Evolutionary conservation across 495 filamentous ascomycete genomes (phyloP).

Genomic region (Podospora anserina): DNA sequence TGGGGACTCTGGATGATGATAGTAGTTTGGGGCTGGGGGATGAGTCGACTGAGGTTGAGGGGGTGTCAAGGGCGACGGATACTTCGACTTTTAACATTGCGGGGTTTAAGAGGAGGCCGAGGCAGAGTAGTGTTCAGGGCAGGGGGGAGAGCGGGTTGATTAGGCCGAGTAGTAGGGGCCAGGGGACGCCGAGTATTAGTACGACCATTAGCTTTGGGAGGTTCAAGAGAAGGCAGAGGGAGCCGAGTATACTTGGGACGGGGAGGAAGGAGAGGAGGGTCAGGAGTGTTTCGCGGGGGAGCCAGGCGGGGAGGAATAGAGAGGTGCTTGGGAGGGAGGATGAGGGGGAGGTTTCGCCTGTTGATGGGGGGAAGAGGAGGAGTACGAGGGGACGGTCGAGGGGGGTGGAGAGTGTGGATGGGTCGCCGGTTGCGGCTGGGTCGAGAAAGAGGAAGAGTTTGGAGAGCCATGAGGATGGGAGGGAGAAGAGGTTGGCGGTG

Average conservation of each 20-base stretch:
- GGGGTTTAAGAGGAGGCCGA: constrained; percentile 44
- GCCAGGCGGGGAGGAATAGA: constrained; percentile 23
- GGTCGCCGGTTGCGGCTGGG: constrained; percentile 24
- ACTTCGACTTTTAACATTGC: constrained; percentile 44
- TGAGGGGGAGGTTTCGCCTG: constrained; percentile 44
- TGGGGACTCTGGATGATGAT: constrained; percentile 46
- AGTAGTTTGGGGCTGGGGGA: constrained; percentile 32
- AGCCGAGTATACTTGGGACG: constrained; percentile 49
- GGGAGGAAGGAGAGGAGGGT: constrained; percentile 34
- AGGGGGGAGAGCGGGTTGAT: constrained; percentile 42
- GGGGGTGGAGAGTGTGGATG: constrained; percentile 7
- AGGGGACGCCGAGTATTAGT: constrained; percentile 44
- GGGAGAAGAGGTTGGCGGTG: constrained; percentile 26
- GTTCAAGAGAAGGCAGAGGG: constrained; percentile 45
- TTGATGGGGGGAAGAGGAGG: constrained; percentile 32
- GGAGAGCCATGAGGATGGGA: constrained; percentile 33
- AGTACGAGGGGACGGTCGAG: constrained; percentile 28
- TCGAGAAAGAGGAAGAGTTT: constrained; percentile 48
- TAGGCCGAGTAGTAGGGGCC: constrained; percentile 48
- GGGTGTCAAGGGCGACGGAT: constrained; percentile 33
- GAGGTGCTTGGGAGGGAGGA: constrained; percentile 32
- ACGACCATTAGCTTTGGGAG: constrained; percentile 45
- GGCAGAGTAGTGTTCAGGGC: constrained; percentile 45
- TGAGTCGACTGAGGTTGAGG: constrained; percentile 27
- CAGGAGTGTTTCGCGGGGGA: constrained; percentile 27